These are phyloP conservation scores for Didymella lethalis DNA, from an alignment of 2,329 filamentous ascomycete species.

Conservation along the genomic window DNA sequence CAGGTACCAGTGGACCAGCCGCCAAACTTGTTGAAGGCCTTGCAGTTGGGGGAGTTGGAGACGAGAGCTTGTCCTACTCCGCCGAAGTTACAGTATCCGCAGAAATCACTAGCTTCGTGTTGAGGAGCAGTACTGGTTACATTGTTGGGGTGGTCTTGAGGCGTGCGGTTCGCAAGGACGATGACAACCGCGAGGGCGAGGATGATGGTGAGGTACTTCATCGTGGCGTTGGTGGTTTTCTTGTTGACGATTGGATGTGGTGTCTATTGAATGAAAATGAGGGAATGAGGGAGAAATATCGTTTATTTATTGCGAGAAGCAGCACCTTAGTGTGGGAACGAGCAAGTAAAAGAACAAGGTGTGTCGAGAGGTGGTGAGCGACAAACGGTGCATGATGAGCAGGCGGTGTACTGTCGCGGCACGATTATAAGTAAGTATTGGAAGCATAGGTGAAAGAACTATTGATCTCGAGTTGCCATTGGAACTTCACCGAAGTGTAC, in stretches of 20 bases:
- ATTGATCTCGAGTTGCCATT: background rate
- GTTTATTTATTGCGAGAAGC: background rate
- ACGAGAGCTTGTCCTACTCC: background rate
- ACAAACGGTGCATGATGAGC: background rate
- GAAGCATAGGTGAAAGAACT: too few relatives aligned
- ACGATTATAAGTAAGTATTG: background rate
- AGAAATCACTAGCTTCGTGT: background rate
- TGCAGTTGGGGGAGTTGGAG: background rate
- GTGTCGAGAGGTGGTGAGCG: background rate
- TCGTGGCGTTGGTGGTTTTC: background rate
- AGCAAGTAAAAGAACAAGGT: background rate
- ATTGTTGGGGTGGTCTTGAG: background rate
- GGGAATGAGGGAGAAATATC: background rate
- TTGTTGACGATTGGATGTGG: background rate
- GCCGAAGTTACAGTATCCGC: background rate
- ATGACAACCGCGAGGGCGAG: background rate
- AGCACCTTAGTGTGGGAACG: background rate
- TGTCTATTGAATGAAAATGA: too few relatives aligned
- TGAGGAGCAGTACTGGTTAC: background rate
- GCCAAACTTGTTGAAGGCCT: background rate
- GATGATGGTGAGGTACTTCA: background rate
- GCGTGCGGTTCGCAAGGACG: background rate
- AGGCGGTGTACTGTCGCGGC: background rate
- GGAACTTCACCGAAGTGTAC: too few relatives aligned
- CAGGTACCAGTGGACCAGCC: background rate